Evolutionary conservation across 257 asterid genomes (phyloP).

Genomic region (Lycium ferocissimum): DNA sequence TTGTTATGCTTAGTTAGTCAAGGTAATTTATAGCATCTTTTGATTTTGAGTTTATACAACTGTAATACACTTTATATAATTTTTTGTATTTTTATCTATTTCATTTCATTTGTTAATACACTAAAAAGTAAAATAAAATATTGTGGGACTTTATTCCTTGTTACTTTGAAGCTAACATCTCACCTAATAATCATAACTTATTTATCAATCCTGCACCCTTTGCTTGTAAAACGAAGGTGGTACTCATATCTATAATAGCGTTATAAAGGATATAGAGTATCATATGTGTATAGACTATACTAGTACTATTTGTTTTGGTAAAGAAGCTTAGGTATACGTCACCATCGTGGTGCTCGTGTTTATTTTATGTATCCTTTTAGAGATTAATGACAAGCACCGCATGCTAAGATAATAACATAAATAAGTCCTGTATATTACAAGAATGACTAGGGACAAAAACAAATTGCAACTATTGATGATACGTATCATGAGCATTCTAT

Average conservation of each 20-base stretch:
- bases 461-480: background rate
- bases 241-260: background rate
- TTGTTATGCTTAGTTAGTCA: background rate
- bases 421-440: background rate
- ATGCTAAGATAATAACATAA: background rate
- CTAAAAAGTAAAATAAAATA: background rate
- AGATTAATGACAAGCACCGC: no score
- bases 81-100: background rate
- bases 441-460: background rate
- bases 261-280: no score
- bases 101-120: background rate
- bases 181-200: background rate
- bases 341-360: background rate
- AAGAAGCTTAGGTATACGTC: no score
- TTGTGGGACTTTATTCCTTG: background rate
- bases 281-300: no score
- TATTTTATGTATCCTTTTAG: no score
- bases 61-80: background rate
- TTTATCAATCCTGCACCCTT: background rate
- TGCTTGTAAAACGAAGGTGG: background rate
- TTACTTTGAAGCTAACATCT: background rate
- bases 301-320: no score
- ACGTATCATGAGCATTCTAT: background rate
- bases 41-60: background rate
- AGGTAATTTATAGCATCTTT: background rate